These are phyloP conservation scores for Iris macrosiphon DNA, from an alignment of 106 monocot genomes.

Conservation along the genomic window DNA sequence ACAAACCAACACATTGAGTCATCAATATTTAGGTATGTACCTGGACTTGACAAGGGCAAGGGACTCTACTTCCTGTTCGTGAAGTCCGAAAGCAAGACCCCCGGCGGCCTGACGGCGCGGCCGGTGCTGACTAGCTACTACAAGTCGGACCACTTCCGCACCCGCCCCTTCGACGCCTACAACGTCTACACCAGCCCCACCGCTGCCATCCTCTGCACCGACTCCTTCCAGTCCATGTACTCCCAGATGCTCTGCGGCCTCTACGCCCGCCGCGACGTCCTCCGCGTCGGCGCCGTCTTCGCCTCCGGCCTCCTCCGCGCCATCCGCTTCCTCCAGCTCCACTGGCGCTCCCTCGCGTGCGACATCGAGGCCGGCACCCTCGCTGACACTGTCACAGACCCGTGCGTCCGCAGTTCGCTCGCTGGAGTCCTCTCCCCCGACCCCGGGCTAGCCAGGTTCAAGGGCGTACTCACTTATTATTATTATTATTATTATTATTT, in stretches of 20 bases:
- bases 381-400: constrained; percentile 19
- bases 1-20: too few species aligned
- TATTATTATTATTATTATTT: too few species aligned
- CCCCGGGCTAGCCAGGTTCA: constrained; percentile 42
- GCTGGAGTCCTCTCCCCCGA: constrained; percentile 10
- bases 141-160: constrained; percentile 25
- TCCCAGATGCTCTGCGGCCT: constrained; percentile 49
- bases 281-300: constrained; percentile 63
- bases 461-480: too few species aligned
- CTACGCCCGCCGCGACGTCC: constrained; percentile 35
- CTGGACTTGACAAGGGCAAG: constrained; percentile 65
- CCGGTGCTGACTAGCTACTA: constrained; percentile 44
- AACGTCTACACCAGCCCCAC: constrained; percentile 61
- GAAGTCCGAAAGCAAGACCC: constrained; percentile 49
- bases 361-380: constrained; percentile 39
- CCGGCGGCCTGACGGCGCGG: constrained; percentile 52
- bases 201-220: constrained; percentile 32
- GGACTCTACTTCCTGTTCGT: constrained; percentile 67
- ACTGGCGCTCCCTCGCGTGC: constrained; percentile 30
- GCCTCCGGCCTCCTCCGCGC: constrained; percentile 71
- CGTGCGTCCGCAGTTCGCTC: constrained; percentile 17
- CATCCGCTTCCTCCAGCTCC: constrained; percentile 62
- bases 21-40: constrained; percentile 60
- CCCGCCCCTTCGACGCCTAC: constrained; percentile 43
- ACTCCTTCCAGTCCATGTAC: constrained; percentile 34